Evolutionary conservation across 495 filamentous ascomycete species (phyloP).

Genomic region (Penicillium lagena): DNA sequence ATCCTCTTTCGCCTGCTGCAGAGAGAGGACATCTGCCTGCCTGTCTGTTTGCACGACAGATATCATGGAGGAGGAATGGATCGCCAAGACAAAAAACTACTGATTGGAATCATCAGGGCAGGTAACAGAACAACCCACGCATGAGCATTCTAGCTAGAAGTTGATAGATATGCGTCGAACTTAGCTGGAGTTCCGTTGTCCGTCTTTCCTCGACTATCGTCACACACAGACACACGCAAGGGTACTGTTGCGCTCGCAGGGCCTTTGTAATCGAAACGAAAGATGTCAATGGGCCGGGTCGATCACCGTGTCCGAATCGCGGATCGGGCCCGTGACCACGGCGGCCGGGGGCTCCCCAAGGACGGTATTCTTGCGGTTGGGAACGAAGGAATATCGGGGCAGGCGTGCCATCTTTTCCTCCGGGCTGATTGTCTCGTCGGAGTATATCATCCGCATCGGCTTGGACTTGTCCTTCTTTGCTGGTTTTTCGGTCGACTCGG

Average conservation of each 20-base stretch:
- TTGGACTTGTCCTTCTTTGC: slow-evolving; percentile 63
- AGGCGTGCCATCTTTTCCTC: slow-evolving; percentile 82
- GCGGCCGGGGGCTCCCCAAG: slow-evolving; percentile 33
- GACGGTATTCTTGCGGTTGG: slow-evolving; percentile 33
- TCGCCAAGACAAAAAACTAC: slow-evolving; percentile 24
- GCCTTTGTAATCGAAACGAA: neutral
- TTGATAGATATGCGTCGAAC: slow-evolving; percentile 32
- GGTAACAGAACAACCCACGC: slow-evolving; percentile 14
- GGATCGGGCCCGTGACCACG: slow-evolving; percentile 26
- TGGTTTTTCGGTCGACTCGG: slow-evolving; percentile 45
- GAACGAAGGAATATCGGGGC: slow-evolving; percentile 68
- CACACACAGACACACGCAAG: too few relatives aligned
- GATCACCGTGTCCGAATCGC: slow-evolving; percentile 29
- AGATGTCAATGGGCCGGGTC: slow-evolving; percentile 26
- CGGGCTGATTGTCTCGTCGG: slow-evolving; percentile 69
- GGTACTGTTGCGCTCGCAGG: too few relatives aligned
- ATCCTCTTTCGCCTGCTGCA: too few relatives aligned
- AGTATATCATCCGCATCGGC: slow-evolving; percentile 66
- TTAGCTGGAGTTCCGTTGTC: slow-evolving; percentile 34
- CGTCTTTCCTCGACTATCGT: neutral
- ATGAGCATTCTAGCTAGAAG: slow-evolving; percentile 26
- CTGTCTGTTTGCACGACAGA: too few relatives aligned
- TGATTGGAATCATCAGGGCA: slow-evolving; percentile 25
- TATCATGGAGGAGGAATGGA: neutral
- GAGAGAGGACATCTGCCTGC: too few relatives aligned